Conservation (phyloP, 2,329 filamentous ascomycete species). For the Ceratocystis eucalypticola region DNA sequence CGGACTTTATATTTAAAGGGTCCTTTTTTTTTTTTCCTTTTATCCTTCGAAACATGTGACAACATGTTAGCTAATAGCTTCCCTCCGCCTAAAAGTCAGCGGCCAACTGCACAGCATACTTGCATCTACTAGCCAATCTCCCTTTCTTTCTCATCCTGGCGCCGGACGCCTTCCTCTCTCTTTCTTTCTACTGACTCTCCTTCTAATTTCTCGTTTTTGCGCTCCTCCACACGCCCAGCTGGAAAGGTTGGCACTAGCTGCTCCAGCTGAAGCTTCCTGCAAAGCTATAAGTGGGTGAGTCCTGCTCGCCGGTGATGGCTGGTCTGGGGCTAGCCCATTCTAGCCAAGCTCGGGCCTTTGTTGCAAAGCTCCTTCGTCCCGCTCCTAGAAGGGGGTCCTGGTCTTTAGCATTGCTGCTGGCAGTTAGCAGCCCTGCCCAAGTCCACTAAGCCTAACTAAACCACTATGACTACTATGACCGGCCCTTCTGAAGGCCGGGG, state of each 20-base stretch:
- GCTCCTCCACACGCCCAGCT: not conserved
- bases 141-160: too few relatives aligned
- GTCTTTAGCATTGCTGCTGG: not conserved
- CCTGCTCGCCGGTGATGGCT: not conserved
- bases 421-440: not conserved
- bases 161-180: not conserved
- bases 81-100: not conserved
- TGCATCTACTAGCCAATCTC: not conserved
- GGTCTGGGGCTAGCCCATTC: not conserved
- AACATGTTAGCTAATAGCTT: too few relatives aligned
- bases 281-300: not conserved
- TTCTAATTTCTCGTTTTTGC: not conserved
- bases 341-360: slow-evolving; percentile 1
- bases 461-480: not conserved
- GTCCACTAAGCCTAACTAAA: not conserved
- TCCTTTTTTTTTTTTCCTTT: too few relatives aligned
- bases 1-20: not conserved
- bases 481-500: not conserved
- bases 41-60: too few relatives aligned
- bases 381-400: not conserved
- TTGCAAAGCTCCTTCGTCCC: slow-evolving; percentile 5
- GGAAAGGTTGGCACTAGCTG: slow-evolving; percentile 6
- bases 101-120: not conserved
- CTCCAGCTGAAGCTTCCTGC: slow-evolving; percentile 3
- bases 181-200: not conserved